Evolutionary conservation across 768 basidiomycete genomes (phyloP), one percentile per base, ranked within the genome.

Genomic region (Terana coerulea): DNA sequence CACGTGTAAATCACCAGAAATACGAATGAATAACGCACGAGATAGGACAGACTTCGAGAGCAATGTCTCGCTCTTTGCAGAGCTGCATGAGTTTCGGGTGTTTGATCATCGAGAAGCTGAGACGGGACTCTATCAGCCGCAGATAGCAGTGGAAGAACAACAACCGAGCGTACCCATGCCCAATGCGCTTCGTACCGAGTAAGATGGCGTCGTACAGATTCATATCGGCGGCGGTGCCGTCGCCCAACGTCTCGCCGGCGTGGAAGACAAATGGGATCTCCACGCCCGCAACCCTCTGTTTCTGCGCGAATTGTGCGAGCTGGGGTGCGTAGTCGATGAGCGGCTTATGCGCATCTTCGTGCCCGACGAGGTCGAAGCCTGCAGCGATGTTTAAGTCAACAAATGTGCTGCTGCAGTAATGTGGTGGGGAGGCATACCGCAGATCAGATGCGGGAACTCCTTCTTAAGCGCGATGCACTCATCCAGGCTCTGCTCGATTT

Each of bases 321-420:
- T 77, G 76, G 29, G 79, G 76, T 24, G 81, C 63, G 62, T 89
- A 90, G 59, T 86, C 68, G 22, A 74, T 77, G 33, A 89, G 71
- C 15, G 86, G 84, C 34, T 69, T 73, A 21, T 79, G 58, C 5
- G 66, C 67, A 60, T 89, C 82, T 60, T 91, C 88, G 41, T 84
- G 74, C 4, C 88, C 88, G n/a, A 90, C 88, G 19, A 91, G 75
- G 68, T 91, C 88, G 58, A 90, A 91, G 3, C 86, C 87, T 86
- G 51, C 3, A 35, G 30, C 22, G 11, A 33, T 19, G 17, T 15
- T 17, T 19, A 9, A 48, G 51, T 51, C 2, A 6, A 52, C n/a
- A n/a, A 11, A 46, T 40, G 22, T 8, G 15, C 3, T 17, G n/a
- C 31, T 3, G 15, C 14, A 9, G 15, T 15, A 17, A 15, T 11